These are phyloP conservation scores for Trichosanthes cucumerina DNA, from an alignment of 306 rosid genomes.

Conservation along the genomic window DNA sequence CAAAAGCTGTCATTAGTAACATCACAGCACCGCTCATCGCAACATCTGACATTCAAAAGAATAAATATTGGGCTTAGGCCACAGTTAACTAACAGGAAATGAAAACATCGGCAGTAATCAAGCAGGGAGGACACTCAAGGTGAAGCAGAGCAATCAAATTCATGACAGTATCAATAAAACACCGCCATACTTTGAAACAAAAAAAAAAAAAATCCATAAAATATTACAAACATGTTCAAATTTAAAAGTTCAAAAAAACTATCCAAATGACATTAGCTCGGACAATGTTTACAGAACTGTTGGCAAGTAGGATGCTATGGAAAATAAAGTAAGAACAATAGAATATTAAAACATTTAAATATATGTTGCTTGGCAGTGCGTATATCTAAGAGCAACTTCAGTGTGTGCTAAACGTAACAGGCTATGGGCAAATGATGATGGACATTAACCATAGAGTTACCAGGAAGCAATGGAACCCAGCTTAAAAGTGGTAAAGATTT, in stretches of 20 bases:
- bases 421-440: background rate
- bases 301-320: background rate
- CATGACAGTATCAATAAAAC: background rate
- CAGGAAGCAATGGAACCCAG: constrained; percentile 60
- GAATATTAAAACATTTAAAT: background rate
- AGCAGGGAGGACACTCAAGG: background rate
- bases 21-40: constrained; percentile 37
- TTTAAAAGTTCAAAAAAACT: background rate
- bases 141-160: background rate
- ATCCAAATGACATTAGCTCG: background rate
- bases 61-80: background rate
- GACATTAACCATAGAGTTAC: constrained; percentile 28
- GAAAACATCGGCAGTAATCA: background rate
- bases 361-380: background rate
- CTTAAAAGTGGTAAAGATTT: constrained; percentile 61
- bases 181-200: background rate
- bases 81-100: background rate
- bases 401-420: background rate
- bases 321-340: background rate
- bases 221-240: background rate
- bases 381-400: background rate
- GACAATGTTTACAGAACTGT: background rate
- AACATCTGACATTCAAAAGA: constrained; percentile 37
- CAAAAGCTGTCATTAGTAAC: constrained; percentile 58
- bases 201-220: background rate